phyloP scores from a whole-genome alignment of 2,329 filamentous ascomycete genomes.

The Ascochyta rabiei region DNA sequence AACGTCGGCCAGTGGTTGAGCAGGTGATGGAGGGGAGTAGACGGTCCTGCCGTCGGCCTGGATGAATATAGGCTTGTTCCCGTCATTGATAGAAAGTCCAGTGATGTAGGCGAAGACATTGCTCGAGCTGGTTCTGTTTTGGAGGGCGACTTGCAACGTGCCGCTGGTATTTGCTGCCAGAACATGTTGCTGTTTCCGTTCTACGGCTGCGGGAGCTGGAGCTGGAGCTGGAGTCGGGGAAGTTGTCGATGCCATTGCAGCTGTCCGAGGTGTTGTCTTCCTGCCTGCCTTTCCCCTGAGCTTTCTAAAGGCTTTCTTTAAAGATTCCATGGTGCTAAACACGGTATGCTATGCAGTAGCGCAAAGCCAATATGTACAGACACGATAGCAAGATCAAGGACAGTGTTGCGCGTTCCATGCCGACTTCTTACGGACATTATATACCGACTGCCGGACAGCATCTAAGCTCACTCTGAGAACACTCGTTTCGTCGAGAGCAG shows the following conservation, averaged over 20 bases:
- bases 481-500: conserved; percentile 19
- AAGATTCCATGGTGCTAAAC: conserved; percentile 30
- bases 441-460: conserved; percentile 22
- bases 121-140: conserved; percentile 68
- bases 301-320: conserved; percentile 37
- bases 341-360: conserved; percentile 7
- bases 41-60: conserved; percentile 68
- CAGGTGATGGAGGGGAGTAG: conserved; percentile 68
- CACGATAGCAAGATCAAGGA: background rate
- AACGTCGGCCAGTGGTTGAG: conserved; percentile 58
- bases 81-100: conserved; percentile 65
- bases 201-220: conserved; percentile 7
- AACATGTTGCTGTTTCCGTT: conserved; percentile 26
- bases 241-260: background rate
- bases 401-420: conserved; percentile 7
- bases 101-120: conserved; percentile 74
- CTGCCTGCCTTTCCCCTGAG: conserved; percentile 22
- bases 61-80: conserved; percentile 66
- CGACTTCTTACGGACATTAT: conserved; percentile 14
- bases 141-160: conserved; percentile 66
- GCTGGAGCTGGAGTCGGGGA: background rate
- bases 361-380: conserved; percentile 13
- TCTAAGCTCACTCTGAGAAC: conserved; percentile 23
- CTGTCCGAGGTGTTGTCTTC: background rate
- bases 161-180: conserved; percentile 29